Conservation (phyloP, 2,329 filamentous ascomycete genomes). For the Shiraia bambusicola region DNA sequence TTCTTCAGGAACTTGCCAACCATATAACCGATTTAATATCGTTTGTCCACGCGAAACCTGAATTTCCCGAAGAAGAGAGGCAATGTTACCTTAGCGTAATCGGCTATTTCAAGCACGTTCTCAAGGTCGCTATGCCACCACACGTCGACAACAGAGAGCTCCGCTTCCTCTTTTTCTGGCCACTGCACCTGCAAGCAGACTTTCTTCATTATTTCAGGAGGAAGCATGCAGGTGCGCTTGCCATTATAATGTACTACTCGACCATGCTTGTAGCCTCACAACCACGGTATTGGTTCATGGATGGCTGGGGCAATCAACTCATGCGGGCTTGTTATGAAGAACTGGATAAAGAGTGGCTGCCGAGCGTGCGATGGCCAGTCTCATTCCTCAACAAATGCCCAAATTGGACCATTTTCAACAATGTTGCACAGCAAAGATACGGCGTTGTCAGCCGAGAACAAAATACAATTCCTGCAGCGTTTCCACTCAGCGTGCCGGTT, state of each 20-base stretch:
- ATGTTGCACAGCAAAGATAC: neutral
- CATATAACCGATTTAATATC: slow-evolving; percentile 21
- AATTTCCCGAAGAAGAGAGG: slow-evolving; percentile 21
- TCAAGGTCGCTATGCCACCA: slow-evolving; percentile 24
- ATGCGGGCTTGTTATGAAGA: slow-evolving; percentile 24
- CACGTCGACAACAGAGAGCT: slow-evolving; percentile 37
- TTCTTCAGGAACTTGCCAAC: slow-evolving; percentile 26
- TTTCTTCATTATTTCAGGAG: slow-evolving; percentile 37
- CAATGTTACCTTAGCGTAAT: slow-evolving; percentile 18
- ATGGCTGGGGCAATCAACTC: slow-evolving; percentile 36
- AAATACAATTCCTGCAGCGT: too few relatives aligned
- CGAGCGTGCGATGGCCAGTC: slow-evolving; percentile 29
- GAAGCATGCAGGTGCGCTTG: slow-evolving; percentile 37
- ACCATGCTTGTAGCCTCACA: slow-evolving; percentile 39
- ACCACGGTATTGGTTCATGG: slow-evolving; percentile 44
- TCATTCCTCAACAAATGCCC: slow-evolving; percentile 15
- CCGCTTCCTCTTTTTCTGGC: slow-evolving; percentile 43
- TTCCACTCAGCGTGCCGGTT: too few relatives aligned
- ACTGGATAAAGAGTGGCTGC: slow-evolving; percentile 29
- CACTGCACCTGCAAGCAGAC: slow-evolving; percentile 35
- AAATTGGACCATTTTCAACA: slow-evolving; percentile 10
- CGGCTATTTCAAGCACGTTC: slow-evolving; percentile 19
- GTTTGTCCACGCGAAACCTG: slow-evolving; percentile 23
- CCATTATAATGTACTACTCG: slow-evolving; percentile 44
- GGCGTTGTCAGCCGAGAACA: too few relatives aligned